Evolutionary conservation across 2,329 filamentous ascomycete species (phyloP).

Genomic region (Fusarium dlaminii): DNA sequence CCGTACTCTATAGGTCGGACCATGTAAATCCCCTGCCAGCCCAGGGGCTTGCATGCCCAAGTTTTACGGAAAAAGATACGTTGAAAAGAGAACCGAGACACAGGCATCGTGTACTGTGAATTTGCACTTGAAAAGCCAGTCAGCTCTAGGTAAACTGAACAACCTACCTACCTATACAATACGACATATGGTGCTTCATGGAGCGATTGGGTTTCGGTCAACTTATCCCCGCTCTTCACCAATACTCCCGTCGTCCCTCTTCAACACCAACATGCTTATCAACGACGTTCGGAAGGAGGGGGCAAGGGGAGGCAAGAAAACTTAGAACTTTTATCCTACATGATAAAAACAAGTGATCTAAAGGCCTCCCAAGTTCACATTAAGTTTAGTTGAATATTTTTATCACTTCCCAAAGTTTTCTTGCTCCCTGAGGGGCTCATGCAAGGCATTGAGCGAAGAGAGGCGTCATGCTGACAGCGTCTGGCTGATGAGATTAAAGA

Average conservation of each 20-base stretch:
- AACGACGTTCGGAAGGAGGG: constrained; percentile 9
- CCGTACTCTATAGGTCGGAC: constrained; percentile 12
- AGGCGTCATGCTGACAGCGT: constrained; percentile 33
- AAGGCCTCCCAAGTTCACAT: background rate
- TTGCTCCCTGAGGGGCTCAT: background rate
- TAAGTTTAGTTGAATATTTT: background rate
- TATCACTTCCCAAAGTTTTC: background rate
- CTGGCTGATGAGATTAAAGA: background rate
- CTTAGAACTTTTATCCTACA: background rate
- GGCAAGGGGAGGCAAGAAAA: background rate
- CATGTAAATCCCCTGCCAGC: constrained; percentile 28
- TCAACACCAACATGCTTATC: background rate
- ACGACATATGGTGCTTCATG: background rate
- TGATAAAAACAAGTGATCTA: background rate
- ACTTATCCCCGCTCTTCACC: constrained; percentile 3
- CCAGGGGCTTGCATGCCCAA: constrained; percentile 4
- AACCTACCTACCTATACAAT: background rate
- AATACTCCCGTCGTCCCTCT: background rate
- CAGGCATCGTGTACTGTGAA: background rate
- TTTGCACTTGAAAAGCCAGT: background rate
- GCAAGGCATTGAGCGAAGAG: constrained; percentile 25
- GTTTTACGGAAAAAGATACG: constrained; percentile 1
- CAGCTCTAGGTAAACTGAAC: background rate
- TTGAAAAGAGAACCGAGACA: background rate
- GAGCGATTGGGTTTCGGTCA: background rate